phyloP scores from a whole-genome alignment of 116 monocot genomes.

The Trichopus zeylanicus region DNA sequence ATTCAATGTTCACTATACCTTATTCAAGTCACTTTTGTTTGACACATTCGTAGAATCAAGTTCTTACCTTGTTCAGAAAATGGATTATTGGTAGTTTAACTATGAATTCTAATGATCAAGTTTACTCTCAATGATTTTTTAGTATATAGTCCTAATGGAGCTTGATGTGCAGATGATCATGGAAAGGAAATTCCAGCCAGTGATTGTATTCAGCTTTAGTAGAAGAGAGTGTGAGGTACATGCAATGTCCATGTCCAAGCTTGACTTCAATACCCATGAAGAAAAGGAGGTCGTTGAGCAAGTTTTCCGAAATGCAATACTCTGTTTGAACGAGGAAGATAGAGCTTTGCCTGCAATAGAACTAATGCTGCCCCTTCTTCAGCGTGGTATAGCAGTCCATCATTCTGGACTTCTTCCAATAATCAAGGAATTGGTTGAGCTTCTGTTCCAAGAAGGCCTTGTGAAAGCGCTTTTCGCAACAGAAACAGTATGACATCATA shows the following conservation, averaged over 20 bases:
- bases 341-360: slow-evolving; percentile 90
- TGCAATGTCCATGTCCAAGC: slow-evolving; percentile 97
- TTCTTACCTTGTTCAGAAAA: too few relatives aligned
- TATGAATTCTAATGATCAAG: too few relatives aligned
- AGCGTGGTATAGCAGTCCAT: slow-evolving; percentile 96
- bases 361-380: slow-evolving; percentile 92
- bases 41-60: too few relatives aligned
- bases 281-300: slow-evolving; percentile 86
- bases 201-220: slow-evolving; percentile 98
- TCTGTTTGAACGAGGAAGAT: slow-evolving; percentile 88
- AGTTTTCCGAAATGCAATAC: slow-evolving; percentile 79
- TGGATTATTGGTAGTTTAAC: too few relatives aligned
- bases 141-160: not conserved
- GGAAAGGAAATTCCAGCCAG: slow-evolving; percentile 93
- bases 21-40: too few relatives aligned
- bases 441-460: slow-evolving; percentile 99
- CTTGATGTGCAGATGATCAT: slow-evolving; percentile 80
- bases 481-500: slow-evolving; percentile 66
- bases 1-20: too few relatives aligned
- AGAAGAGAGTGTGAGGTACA: slow-evolving; percentile 97
- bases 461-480: slow-evolving; percentile 99
- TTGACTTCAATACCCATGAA: slow-evolving; percentile 84
- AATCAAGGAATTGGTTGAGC: slow-evolving; percentile 96
- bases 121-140: too few relatives aligned
- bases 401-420: slow-evolving; percentile 98